Conservation (phyloP, 192 early-diverging fungal species). For the Anaeromyces robustus region DNA sequence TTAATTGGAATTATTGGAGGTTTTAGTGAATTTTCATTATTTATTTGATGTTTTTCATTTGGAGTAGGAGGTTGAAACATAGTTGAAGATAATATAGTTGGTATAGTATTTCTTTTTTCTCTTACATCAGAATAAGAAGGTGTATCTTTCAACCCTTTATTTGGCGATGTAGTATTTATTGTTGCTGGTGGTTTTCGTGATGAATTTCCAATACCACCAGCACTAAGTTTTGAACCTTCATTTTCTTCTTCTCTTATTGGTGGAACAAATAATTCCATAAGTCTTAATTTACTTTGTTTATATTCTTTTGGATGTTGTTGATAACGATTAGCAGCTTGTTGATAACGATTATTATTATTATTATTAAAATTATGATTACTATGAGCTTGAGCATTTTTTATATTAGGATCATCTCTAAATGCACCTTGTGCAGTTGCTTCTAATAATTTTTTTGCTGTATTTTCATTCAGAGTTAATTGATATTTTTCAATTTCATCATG, state of each 20-base stretch:
- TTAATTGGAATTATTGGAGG: background rate
- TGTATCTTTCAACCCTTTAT: too few relatives aligned
- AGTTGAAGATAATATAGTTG: background rate
- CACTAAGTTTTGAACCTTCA: too few relatives aligned
- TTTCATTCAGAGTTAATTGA: background rate
- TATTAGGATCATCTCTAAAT: background rate
- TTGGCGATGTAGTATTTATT: background rate
- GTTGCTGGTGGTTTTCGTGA: background rate
- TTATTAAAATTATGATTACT: too few relatives aligned
- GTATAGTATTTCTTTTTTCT: background rate
- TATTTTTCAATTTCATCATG: background rate
- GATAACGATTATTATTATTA: too few relatives aligned
- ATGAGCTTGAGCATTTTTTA: background rate
- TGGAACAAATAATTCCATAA: background rate
- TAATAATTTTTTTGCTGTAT: background rate
- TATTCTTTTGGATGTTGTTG: background rate
- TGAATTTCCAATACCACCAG: too few relatives aligned
- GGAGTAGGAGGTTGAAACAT: background rate
- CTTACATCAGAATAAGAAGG: too few relatives aligned
- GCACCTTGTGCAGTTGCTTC: background rate
- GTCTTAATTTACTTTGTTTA: background rate
- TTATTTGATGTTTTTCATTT: background rate
- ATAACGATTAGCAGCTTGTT: too few relatives aligned
- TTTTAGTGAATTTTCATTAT: background rate
- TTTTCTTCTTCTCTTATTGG: background rate